Percentiles rank a stretch among this genome's conserved stretches.
Evolutionary conservation across 1,284 basidiomycete genomes (phyloP).

Genomic region (Abortiporus biennis): DNA sequence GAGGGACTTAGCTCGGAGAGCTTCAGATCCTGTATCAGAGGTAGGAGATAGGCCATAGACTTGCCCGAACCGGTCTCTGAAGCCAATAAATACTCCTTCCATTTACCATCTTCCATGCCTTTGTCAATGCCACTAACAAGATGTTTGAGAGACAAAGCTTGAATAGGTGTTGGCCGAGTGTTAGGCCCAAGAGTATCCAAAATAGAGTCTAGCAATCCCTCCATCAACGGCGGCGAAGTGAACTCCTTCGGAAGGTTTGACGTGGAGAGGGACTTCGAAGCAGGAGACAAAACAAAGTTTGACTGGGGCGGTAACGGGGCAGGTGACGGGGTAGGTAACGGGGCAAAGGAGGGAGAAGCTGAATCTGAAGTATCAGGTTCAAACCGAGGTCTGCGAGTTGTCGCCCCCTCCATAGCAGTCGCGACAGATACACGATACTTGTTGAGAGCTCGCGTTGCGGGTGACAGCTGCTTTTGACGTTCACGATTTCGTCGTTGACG

Average conservation of each 20-base stretch:
- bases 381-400: not conserved
- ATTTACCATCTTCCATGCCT: conserved; percentile 17
- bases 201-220: conserved; percentile 52
- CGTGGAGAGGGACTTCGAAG: conserved; percentile 13
- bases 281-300: conserved; percentile 33
- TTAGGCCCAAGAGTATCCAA: conserved; percentile 47
- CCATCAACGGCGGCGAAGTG: conserved; percentile 60
- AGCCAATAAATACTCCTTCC: conserved; percentile 65
- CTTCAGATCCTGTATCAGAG: conserved; percentile 76
- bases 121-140: conserved; percentile 33
- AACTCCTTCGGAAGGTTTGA: conserved; percentile 33
- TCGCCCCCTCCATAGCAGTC: not conserved
- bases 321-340: conserved; percentile 4
- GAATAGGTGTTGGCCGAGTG: conserved; percentile 66
- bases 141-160: conserved; percentile 61
- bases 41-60: conserved; percentile 84
- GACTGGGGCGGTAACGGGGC: conserved; percentile 22
- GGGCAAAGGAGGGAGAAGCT: not conserved
- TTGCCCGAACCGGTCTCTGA: conserved; percentile 90
- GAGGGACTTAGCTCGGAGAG: conserved; percentile 33
- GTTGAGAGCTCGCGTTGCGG: not conserved
- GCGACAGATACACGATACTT: not conserved
- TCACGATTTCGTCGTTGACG: not conserved
- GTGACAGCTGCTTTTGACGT: not conserved
- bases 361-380: not conserved